phyloP scores from a whole-genome alignment of 192 early-diverging fungal genomes.

The Coemansia asiatica region DNA sequence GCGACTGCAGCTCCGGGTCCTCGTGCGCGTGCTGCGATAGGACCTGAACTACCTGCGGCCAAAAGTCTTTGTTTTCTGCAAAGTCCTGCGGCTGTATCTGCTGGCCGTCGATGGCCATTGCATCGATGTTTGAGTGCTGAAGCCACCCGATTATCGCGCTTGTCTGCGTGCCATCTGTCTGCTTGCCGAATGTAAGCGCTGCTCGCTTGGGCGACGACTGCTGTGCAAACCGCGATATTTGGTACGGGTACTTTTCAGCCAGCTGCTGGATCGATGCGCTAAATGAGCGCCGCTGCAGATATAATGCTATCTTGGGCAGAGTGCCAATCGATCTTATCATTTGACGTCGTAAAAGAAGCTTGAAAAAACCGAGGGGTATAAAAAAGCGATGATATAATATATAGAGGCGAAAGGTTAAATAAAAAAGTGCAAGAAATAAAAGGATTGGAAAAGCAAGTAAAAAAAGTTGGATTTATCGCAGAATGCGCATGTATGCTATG shows the following conservation, averaged over 20 bases:
- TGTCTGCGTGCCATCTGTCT: background rate
- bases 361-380: no score
- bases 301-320: background rate
- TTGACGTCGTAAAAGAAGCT: background rate
- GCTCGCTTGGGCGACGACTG: background rate
- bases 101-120: slow-evolving; percentile 8
- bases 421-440: no score
- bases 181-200: slow-evolving; percentile 16
- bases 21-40: slow-evolving; percentile 43
- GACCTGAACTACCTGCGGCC: slow-evolving; percentile 27
- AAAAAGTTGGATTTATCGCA: no score
- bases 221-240: slow-evolving; percentile 16
- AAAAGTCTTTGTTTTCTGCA: slow-evolving; percentile 45
- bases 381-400: no score
- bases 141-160: slow-evolving; percentile 42
- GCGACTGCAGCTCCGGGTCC: slow-evolving; percentile 52
- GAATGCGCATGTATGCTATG: no score
- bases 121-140: slow-evolving; percentile 9
- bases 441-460: no score
- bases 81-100: slow-evolving; percentile 35
- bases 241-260: slow-evolving; percentile 35
- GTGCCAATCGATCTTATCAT: background rate
- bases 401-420: no score
- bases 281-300: slow-evolving; percentile 18
- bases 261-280: background rate